Evolutionary conservation across 257 asterid genomes (phyloP), one percentile per base, ranked within the genome.

Genomic region (Eustoma russellianum): DNA sequence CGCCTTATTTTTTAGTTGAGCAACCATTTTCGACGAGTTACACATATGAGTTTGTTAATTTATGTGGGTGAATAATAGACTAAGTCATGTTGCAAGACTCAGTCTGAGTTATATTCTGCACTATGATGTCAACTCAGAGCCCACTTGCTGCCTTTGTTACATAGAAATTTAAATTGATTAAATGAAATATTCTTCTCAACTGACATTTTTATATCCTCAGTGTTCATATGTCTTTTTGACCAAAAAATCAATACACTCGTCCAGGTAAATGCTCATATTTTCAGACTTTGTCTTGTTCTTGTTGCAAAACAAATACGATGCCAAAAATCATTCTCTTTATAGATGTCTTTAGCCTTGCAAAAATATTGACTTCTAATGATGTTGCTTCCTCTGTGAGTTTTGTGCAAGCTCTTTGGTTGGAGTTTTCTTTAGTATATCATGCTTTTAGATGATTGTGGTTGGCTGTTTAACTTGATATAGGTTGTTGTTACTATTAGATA

Each of bases 281-380:
- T 7, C 41, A 44, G 10, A 16, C 7, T 46, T 48, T 43, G n/a
- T 10, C 47, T 35, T 53, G 2, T 0, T 17, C 14, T 46, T n/a
- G 17, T 48, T 40, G 10, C 15, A 35, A 41, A 11, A 46, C 41
- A 8, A 30, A 24, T 45, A 30, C 12, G 19, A 28, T 50, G n/a
- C 17, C 6, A 5, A 5, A 35, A 35, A 5, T 46, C 33, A 41
- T 41, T 43, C 17, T 8, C 24, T 38, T 54, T 76, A 55, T 84
- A 92, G 99, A 97, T 61, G 99, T 88, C 70, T 92, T 92, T 60
- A 97, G 99, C 64, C 99, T 92, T 55, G 99, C 99, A 47, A 92
- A 88, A 85, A 77, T 92, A 60, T 70, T 92, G 73, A 68, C 78
- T 47, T 71, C 94, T n/a, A 90, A 88, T 17, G 99, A 92, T 77